A percentile compares a stretch with the other conserved stretches of the same genome.
Evolutionary conservation across 768 basidiomycete genomes (phyloP).

Genomic region (Xanthoconium stramineum): DNA sequence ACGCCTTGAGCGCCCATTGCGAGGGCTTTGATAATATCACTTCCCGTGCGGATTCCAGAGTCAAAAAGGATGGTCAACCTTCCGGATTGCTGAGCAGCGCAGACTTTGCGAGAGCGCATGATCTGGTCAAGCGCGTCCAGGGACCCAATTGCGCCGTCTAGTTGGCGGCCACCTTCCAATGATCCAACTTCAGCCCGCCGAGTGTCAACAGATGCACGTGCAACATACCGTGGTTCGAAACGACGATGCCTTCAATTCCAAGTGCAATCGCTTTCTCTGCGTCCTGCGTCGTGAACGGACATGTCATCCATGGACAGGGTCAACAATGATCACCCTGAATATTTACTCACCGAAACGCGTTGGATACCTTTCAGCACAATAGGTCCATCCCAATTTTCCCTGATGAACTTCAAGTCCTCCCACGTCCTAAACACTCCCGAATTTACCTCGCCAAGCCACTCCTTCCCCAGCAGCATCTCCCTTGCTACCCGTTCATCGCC

Average conservation of each 20-base stretch:
- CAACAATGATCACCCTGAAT: too few relatives aligned
- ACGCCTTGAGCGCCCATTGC: constrained; percentile 85
- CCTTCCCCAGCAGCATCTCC: constrained; percentile 47
- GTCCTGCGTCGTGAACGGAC: constrained; percentile 31
- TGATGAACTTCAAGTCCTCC: constrained; percentile 68
- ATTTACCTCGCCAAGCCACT: constrained; percentile 62
- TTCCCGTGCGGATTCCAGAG: constrained; percentile 79
- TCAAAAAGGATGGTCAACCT: constrained; percentile 63
- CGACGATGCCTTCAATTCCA: constrained; percentile 45
- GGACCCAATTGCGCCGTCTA: constrained; percentile 79
- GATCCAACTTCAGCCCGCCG: background rate
- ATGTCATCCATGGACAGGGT: background rate
- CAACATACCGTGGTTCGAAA: constrained; percentile 39
- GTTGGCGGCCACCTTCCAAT: constrained; percentile 61
- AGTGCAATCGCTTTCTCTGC: constrained; percentile 47
- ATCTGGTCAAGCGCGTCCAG: constrained; percentile 70
- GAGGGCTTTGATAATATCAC: constrained; percentile 81
- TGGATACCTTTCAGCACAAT: constrained; percentile 79
- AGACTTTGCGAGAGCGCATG: constrained; percentile 57
- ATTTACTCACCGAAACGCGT: constrained; percentile 45
- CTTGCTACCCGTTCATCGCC: constrained; percentile 46
- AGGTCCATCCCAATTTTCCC: constrained; percentile 75
- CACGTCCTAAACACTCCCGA: constrained; percentile 64
- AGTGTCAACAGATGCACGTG: background rate
- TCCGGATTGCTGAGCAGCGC: constrained; percentile 55